Evolutionary conservation across 1,284 basidiomycete species (phyloP), one percentile per base, ranked within the genome.

Genomic region (Bondarzewia mesenterica): DNA sequence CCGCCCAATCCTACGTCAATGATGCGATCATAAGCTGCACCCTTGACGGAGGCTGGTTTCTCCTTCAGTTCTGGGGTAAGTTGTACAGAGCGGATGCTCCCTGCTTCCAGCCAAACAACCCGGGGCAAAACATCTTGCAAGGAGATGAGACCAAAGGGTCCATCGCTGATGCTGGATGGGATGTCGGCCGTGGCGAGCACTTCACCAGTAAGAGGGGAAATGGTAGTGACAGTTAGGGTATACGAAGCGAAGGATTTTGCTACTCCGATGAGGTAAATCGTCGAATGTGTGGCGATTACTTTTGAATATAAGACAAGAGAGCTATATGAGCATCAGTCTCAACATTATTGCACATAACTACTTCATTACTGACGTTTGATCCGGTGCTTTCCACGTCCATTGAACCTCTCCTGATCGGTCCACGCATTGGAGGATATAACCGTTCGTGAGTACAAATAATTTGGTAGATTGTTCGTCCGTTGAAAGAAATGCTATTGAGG

Each of bases 221-320:
- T 63, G 2, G 79, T 67, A 14, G 79, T 77, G 53, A 88, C 68
- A 50, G 87, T 78, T 1, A 93, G 62, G 10, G 80, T 85, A 57
- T 82, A 80, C 0, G 80, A 77, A 1, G 72, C 66, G 50, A 78
- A 66, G 0, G 80, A 80, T 54, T 81, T 84, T 2, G 80, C 70
- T 23, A 89, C 67, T 1, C 86, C 88, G 18, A 89, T 63, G n/a
- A 79, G 69, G 58, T 86, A 89, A 22, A 90, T 63, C 0, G 78
- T 68, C 2, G 68, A 63, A 4, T 68, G 62, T 1, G 80, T 78
- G 0, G 73, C 55, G 10, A 80, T 61, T 22, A 93, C 58, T 49
- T 80, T 74, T 7, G 82, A 79, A 63, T 85, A 81, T 14, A 84
- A 67, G 5, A 82, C 72, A 5, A 80, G 71, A 1, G 80, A 81